Evolutionary conservation across 148 eudicot species (phyloP), one percentile per base, ranked within the genome.

Genomic region (Rhododendron molle): DNA sequence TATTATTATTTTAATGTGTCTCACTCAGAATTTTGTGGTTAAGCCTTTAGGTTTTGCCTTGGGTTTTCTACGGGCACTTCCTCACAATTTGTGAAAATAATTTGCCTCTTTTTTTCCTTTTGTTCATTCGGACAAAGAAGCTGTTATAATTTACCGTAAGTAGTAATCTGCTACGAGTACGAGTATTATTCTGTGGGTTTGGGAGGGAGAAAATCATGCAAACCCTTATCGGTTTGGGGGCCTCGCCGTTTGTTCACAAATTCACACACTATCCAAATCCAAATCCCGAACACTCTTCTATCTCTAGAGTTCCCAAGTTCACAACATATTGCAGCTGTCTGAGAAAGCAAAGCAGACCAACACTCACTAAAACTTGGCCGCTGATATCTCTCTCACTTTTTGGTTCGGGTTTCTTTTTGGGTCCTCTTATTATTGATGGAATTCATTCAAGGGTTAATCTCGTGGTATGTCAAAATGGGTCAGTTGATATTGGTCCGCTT

Each of bases 391-490:
- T 90, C 20, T 80, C 93, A 11, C 94, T 94, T 1, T 93, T 93
- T 28, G 94, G 91, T 67, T 87, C 93, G 3, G 98, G 98, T 52
- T 93, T 94, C 85, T 18, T 94, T 78, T 77, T 94, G 54, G 98
- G 98, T 34, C 93, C 98, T 43, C 88, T 96, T 10, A 69, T n/a
- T n/a, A n/a, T 96, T 8, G 95, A 96, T 69, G 98, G 98, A 46
- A 89, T 94, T 76, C 98, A 94, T 85, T 96, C 98, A 0, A 84
- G 94, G 43, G 98, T 96, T 6, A 83, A 92, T 84, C 95, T 96
- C 54, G 95, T 96, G 3, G 88, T 69, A 5, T 94, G 93, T 85
- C 92, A 90, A 83, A 92, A 79, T 84, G 98, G 98, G n/a, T 88
- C 98, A n/a, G 60, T 96, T 15, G 83, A 93, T 85, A 89, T 96